phyloP scores from a whole-genome alignment of 202 grass and related monocot genomes.

The Setaria viridis region DNA sequence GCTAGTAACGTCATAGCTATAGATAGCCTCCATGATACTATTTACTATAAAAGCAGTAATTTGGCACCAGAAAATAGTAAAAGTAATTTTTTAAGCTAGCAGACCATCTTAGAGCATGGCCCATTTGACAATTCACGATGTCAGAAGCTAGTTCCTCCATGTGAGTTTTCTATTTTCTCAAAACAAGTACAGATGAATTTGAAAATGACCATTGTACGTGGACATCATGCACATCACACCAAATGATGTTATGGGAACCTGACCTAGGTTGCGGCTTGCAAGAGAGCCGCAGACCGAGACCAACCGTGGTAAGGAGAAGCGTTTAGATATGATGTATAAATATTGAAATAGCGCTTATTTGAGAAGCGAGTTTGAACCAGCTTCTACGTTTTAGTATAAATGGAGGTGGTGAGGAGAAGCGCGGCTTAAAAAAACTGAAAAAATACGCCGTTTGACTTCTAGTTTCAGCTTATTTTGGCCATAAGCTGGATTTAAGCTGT shows the following conservation, averaged over 20 bases:
- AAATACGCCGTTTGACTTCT: too few species aligned
- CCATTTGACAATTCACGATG: neutral
- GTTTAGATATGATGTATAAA: too few species aligned
- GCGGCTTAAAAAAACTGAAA: too few species aligned
- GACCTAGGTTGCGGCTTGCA: neutral
- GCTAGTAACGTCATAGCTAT: too few species aligned
- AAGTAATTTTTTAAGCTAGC: neutral
- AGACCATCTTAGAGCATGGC: neutral
- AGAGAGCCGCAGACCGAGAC: neutral
- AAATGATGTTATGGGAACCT: slow-evolving; percentile 4
- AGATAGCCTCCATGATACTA: neutral
- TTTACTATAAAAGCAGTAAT: neutral
- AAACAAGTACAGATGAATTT: neutral
- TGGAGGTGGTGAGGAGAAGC: too few species aligned
- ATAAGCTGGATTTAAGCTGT: too few species aligned
- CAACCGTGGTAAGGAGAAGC: too few species aligned
- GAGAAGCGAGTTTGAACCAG: too few species aligned
- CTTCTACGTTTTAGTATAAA: too few species aligned
- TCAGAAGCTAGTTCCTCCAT: neutral
- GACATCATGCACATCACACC: slow-evolving; percentile 32
- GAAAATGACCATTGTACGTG: neutral
- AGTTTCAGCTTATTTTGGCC: too few species aligned
- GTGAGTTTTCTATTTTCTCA: neutral
- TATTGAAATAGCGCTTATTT: too few species aligned
- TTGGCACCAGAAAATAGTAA: neutral